Conservation (phyloP, 2,329 filamentous ascomycete genomes). For the Cladosporium phlei region DNA sequence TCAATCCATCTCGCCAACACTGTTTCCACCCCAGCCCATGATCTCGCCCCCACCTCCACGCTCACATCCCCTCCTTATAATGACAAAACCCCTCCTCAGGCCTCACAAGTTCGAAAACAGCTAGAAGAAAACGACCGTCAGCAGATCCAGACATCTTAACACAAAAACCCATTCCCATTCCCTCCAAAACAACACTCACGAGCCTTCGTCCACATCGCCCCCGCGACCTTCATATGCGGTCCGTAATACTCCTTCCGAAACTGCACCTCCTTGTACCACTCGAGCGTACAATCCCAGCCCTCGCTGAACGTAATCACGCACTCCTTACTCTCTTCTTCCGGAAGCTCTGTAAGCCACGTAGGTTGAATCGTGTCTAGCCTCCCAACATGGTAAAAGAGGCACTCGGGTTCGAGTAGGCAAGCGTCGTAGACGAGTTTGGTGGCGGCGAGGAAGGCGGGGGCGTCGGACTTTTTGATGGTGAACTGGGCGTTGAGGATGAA, state of each 20-base stretch:
- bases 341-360: too few species aligned
- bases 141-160: not conserved
- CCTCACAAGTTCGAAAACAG: constrained; percentile 6
- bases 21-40: too few species aligned
- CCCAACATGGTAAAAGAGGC: constrained; percentile 16
- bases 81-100: constrained; percentile 4
- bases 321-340: not conserved
- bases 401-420: constrained; percentile 14
- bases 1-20: too few species aligned
- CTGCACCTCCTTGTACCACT: constrained; percentile 15
- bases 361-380: too few species aligned
- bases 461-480: constrained; percentile 15
- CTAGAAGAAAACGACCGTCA: not conserved
- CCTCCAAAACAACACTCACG: constrained; percentile 24
- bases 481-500: constrained; percentile 19
- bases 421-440: constrained; percentile 19
- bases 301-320: constrained; percentile 19
- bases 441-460: constrained; percentile 15
- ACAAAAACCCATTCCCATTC: too few species aligned
- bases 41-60: too few species aligned
- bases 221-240: constrained; percentile 37
- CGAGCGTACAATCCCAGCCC: constrained; percentile 19
- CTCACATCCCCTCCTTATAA: constrained; percentile 10
- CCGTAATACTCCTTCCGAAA: constrained; percentile 38
- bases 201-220: constrained; percentile 39